These are phyloP conservation scores for Hanseniaspora hatyaiensis DNA, from an alignment of 805 yeast genomes.

Conservation along the genomic window DNA sequence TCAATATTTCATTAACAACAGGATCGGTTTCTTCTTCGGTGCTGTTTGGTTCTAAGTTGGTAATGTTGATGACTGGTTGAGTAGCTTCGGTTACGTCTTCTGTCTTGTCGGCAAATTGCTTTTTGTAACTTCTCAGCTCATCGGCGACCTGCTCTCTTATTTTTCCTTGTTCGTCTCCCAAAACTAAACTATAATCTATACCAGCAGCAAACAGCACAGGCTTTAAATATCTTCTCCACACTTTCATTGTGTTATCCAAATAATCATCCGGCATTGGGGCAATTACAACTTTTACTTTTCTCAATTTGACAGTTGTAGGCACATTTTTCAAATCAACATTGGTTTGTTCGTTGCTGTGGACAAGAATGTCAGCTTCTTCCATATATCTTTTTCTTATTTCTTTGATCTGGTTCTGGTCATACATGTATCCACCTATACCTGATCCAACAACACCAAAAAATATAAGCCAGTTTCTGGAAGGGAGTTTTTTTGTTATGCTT, in stretches of 20 bases:
- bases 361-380: constrained; percentile 30
- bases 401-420: constrained; percentile 66
- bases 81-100: constrained; percentile 20
- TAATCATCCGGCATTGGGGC: constrained; percentile 98
- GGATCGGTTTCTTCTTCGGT: constrained; percentile 20
- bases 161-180: constrained; percentile 79
- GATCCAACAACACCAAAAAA: constrained; percentile 64
- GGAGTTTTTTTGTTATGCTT: constrained; percentile 37
- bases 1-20: constrained; percentile 21
- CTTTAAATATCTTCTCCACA: constrained; percentile 69
- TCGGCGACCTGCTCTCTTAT: constrained; percentile 74
- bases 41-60: constrained; percentile 7
- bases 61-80: constrained; percentile 19
- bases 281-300: constrained; percentile 69
- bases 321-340: constrained; percentile 39
- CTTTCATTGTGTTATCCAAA: constrained; percentile 56
- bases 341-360: not conserved
- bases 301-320: constrained; percentile 42
- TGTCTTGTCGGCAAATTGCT: constrained; percentile 32
- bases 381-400: constrained; percentile 52
- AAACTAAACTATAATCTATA: constrained; percentile 64
- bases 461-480: constrained; percentile 86
- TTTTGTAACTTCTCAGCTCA: constrained; percentile 59
- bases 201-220: constrained; percentile 79
- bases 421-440: constrained; percentile 62